Conservation (phyloP, 164 flowering plant species). For the Dillenia turbinata region DNA sequence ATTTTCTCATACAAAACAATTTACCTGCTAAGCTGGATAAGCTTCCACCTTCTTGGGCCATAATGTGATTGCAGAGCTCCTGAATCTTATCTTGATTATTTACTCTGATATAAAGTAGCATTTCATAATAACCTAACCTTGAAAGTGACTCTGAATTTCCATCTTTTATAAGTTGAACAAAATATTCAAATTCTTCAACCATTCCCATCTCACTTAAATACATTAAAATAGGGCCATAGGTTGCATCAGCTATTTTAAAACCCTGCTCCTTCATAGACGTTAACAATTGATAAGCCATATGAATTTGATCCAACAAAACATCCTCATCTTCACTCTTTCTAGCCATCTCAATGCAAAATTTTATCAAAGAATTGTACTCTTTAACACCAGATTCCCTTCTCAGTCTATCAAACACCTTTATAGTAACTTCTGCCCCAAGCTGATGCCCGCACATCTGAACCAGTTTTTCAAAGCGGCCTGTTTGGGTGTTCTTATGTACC, state of each 20-base stretch:
- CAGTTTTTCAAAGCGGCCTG: constrained; percentile 29
- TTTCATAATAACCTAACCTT: constrained; percentile 84
- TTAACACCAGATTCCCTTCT: constrained; percentile 59
- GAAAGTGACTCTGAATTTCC: constrained; percentile 33
- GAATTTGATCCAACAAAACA: constrained; percentile 34
- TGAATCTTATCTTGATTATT: constrained; percentile 53
- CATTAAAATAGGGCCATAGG: constrained; percentile 62
- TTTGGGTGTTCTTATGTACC: constrained; percentile 43
- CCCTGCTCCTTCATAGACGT: constrained; percentile 65
- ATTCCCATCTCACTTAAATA: constrained; percentile 60
- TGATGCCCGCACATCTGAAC: constrained; percentile 42
- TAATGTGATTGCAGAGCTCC: constrained; percentile 41
- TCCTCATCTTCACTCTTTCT: constrained; percentile 43
- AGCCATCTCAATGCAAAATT: constrained; percentile 53
- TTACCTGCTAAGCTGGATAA: constrained; percentile 44
- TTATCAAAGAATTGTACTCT: constrained; percentile 62
- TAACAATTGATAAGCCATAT: constrained; percentile 41
- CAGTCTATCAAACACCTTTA: constrained; percentile 52
- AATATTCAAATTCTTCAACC: constrained; percentile 60
- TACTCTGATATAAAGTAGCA: constrained; percentile 57
- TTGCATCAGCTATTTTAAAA: constrained; percentile 51
- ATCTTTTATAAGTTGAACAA: constrained; percentile 37
- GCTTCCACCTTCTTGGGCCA: constrained; percentile 25
- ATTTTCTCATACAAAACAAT: background rate
- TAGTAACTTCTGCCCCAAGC: constrained; percentile 50